Evolutionary conservation across 345 rosid genomes (phyloP).

Genomic region (Angophora floribunda): DNA sequence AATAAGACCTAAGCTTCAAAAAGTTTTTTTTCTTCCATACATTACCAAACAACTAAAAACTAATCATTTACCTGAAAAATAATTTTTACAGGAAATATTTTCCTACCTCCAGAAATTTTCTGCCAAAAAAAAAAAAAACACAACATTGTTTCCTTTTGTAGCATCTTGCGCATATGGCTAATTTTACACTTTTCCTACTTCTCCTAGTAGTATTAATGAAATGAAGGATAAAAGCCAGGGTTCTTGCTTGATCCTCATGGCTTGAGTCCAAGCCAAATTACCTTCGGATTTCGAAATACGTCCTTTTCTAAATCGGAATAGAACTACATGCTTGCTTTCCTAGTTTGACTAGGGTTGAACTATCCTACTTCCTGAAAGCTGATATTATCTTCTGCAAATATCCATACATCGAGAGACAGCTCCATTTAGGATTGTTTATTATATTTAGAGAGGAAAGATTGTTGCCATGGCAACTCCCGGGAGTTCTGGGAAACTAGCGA

Average conservation of each 20-base stretch:
- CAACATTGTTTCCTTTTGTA: not conserved
- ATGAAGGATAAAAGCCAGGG: not conserved
- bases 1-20: not conserved
- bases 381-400: not conserved
- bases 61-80: not conserved
- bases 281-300: not conserved
- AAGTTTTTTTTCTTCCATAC: not conserved
- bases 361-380: not conserved
- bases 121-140: not conserved
- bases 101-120: not conserved
- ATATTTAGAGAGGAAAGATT: not conserved
- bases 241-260: not conserved
- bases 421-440: not conserved
- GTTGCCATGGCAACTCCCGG: not conserved
- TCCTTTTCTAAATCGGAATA: not conserved
- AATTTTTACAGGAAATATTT: not conserved
- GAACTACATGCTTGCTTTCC: not conserved
- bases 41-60: not conserved
- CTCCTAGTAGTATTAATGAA: not conserved
- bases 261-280: not conserved
- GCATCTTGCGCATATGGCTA: not conserved
- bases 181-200: not conserved
- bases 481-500: not conserved
- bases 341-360: not conserved
- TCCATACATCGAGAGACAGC: not conserved